phyloP scores from a whole-genome alignment of 345 rosid species.

The Turritis glabra region DNA sequence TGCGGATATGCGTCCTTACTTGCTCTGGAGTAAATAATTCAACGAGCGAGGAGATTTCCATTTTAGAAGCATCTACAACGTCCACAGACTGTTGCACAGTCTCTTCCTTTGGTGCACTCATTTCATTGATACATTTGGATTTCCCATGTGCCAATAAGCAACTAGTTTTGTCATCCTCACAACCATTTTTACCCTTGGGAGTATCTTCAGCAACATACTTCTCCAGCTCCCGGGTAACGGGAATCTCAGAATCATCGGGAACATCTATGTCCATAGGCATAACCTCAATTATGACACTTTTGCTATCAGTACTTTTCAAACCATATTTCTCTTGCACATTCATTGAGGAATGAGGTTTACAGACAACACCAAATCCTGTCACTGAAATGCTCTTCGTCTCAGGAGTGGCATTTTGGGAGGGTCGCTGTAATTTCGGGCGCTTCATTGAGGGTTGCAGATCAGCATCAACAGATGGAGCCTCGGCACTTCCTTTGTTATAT shows the following conservation, averaged over 20 bases:
- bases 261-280: slow-evolving; percentile 55
- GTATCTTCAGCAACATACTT: slow-evolving; percentile 47
- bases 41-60: slow-evolving; percentile 70
- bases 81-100: slow-evolving; percentile 40
- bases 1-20: slow-evolving; percentile 73
- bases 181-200: slow-evolving; percentile 40
- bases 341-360: slow-evolving; percentile 42
- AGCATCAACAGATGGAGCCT: slow-evolving; percentile 44
- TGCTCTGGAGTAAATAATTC: slow-evolving; percentile 90
- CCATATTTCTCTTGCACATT: slow-evolving; percentile 46
- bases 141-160: slow-evolving; percentile 45
- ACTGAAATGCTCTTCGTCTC: slow-evolving; percentile 43
- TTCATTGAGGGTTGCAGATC: slow-evolving; percentile 63
- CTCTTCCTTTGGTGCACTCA: slow-evolving; percentile 52
- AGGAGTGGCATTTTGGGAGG: slow-evolving; percentile 43
- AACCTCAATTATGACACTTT: slow-evolving; percentile 45
- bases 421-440: slow-evolving; percentile 66
- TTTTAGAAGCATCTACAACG: slow-evolving; percentile 48
- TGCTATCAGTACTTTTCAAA: slow-evolving; percentile 34
- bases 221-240: slow-evolving; percentile 41
- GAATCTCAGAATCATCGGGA: slow-evolving; percentile 44
- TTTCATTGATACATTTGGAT: slow-evolving; percentile 50
- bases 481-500: slow-evolving; percentile 41
- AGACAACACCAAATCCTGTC: slow-evolving; percentile 33
- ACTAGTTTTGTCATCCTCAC: slow-evolving; percentile 37